Base-by-base conservation (phyloP, 2,329 filamentous ascomycete species). In the Talaromyces sp. region DNA sequence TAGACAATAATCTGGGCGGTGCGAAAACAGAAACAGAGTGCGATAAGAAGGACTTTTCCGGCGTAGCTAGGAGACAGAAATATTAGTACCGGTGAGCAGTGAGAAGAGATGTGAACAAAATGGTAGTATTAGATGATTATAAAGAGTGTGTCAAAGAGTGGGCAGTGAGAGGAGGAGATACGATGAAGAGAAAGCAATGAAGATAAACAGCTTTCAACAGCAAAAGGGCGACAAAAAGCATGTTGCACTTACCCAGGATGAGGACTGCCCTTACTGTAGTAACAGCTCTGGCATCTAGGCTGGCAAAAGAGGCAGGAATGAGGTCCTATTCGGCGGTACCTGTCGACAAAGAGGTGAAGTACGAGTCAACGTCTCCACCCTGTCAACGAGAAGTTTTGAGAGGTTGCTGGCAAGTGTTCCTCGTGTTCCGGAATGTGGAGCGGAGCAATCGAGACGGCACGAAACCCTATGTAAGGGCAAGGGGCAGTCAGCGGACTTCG, bases 361-460 rank as follows among this genome's bases (percentile, higher is more conserved):
- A 79, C 79, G 78, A 81, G 75, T 76, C 69, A 81, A 81, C 78
- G 78, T 76, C 78, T 81, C 79, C 78, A 77, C 77, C 75, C 72
- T 75, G 73, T 70, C 72, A 73, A 72, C 70, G 60, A 66, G 67
- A 72, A 73, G 70, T 71, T 74, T 58, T 66, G 22, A 72, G 68
- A 69, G 69, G 67, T 69, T 69, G 68, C 62, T 62, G 45, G 57
- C 67, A 67, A 68, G 67, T 65, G 70, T 72, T 72, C 72, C 73
- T 75, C 65, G 71, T 70, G 70, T 71, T 72, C 71, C 70, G 73
- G 76, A 78, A 78, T 75, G 75, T 76, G 74, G 74, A 72, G 70
- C 68, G 73, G 73, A 71, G 68, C 67, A 60, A 60, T 65, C 72
- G 70, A 72, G 60, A 39, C 68, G 75, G 73, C 71, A 71, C 76